These are phyloP conservation scores for Camelina hispida DNA, from an alignment of 345 rosid species.

Conservation along the genomic window DNA sequence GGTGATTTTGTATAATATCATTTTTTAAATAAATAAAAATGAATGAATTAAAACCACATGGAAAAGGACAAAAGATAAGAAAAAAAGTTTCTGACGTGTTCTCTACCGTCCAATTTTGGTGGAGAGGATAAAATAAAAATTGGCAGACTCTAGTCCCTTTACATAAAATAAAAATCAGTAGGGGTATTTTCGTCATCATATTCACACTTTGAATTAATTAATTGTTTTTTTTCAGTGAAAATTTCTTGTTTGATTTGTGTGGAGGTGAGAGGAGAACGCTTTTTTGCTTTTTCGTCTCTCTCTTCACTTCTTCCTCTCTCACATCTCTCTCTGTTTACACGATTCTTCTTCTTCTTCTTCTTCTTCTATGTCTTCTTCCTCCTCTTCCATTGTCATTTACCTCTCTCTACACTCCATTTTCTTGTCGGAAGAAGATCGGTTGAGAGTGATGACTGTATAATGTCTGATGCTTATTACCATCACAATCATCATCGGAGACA, in stretches of 20 bases:
- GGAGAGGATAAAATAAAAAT: conserved; percentile 45
- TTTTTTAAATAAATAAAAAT: neutral
- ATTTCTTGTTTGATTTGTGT: conserved; percentile 47
- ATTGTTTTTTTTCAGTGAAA: neutral
- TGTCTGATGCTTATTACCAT: conserved; percentile 38
- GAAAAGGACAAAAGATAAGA: conserved; percentile 38
- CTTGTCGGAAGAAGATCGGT: conserved; percentile 32
- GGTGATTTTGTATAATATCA: neutral
- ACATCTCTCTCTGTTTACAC: conserved; percentile 33
- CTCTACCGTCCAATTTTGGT: conserved; percentile 49
- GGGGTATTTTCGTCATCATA: conserved; percentile 19
- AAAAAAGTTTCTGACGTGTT: conserved; percentile 20
- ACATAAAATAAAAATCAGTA: no score
- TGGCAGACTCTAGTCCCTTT: conserved; percentile 5
- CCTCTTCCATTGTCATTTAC: conserved; percentile 15
- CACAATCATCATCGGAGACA: conserved; percentile 43
- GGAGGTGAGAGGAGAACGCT: conserved; percentile 71
- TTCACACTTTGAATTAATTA: conserved; percentile 17
- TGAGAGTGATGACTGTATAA: conserved; percentile 52
- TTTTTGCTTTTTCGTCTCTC: conserved; percentile 45
- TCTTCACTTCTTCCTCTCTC: conserved; percentile 28
- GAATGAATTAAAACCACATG: conserved; percentile 1
- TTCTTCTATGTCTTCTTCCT: conserved; percentile 18
- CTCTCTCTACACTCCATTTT: conserved; percentile 28
- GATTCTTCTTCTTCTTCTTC: conserved; percentile 41